Evolutionary conservation across 1,284 basidiomycete species (phyloP), one percentile per base, ranked within the genome.

Genomic region (Austroboletus novae-zelandiae): DNA sequence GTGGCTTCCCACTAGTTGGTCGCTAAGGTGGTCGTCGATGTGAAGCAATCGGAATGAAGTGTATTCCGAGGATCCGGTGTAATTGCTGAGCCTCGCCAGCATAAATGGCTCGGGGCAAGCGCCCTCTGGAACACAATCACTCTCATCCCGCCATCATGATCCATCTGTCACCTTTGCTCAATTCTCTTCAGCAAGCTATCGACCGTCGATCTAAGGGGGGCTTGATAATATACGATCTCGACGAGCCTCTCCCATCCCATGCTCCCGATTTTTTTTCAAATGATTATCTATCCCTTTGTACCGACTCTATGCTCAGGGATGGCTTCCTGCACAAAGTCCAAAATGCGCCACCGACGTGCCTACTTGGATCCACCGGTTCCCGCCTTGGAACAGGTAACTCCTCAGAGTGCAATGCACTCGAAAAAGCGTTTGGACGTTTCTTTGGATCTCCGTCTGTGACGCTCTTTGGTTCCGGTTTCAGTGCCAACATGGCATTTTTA

Each of bases 391-490:
- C 79, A 49, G 65, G 66, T 1, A 79, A 81, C 57, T 72, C 74
- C n/a, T 15, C 14, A 2, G 58, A 57, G 29, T 36, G 13, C 17
- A 60, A 61, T 23, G 25, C 48, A 13, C 50, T 60, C 9, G 58
- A 60, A 30, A 43, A 10, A 7, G 41, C 45, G 9, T 47, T 60
- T 20, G 10, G 51, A 11, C 11, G 25, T 20, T 61, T 60, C 44
- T 61, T 60, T 15, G 13, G 17, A 6, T 44, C 71, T 1, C 65
- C 68, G 5, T 58, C 75, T 0, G 78, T 77, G 0, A 68, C 86
- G 25, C 66, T 86, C 7, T 84, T 83, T 71, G 78, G 79, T 58
- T 79, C 78, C 4, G 83, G 84, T 9, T 85, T 75, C 61, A 80
- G 78, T 57, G 83, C 83, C 25, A 86, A 84, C 57, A 71, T 75